Evolutionary conservation across 495 filamentous ascomycete species (phyloP), one percentile per base, ranked within the genome.

Genomic region (Hypomontagnella monticulosa): DNA sequence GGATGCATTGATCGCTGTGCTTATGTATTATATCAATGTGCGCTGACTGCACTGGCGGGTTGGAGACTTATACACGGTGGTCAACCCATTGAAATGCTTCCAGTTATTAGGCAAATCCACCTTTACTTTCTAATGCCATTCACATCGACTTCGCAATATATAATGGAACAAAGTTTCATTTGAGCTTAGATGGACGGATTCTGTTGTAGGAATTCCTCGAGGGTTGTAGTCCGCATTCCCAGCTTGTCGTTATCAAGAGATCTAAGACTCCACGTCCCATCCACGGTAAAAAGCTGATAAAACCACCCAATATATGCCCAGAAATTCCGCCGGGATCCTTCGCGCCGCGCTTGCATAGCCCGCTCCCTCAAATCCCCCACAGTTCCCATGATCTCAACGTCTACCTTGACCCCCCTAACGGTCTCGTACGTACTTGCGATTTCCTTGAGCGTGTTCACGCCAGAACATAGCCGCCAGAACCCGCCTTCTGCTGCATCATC

Each of bases 241-340:
- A 66, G 33, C 47, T 63, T 63, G 42, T 57, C 66, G 14, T 67
- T 71, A 41, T 71, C 67, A 9, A 63, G 53, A 15, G 18, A 23
- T 15, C 49, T 56, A 20, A 61, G 56, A 15, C 38, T 38, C 56
- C 61, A 69, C 5, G 61, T 61, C 0, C 69, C 71, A 18, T 66
- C 52, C 2, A 59, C 57, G 1, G 60, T 65, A 8, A 51, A 65
- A 19, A 62, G 40, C 20, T 57, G 48, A 33, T 69, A 73, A 47
- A 71, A 68, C 34, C 60, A 65, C 1, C 68, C 64, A 11, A 69
- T 64, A 30, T 69, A 69, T 4, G 64, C 47, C 71, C 62, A 61
- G 33, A 66, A 67, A 14, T 48, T 50, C 19, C 38, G 55, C 27
- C 50, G 43, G 18, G 41, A 47, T 8, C 63, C 38, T 16, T 16